A percentile compares a stretch with the other conserved stretches of the same genome.
Conservation (phyloP, 1,284 basidiomycete species). For the Malassezia brasiliensis region DNA sequence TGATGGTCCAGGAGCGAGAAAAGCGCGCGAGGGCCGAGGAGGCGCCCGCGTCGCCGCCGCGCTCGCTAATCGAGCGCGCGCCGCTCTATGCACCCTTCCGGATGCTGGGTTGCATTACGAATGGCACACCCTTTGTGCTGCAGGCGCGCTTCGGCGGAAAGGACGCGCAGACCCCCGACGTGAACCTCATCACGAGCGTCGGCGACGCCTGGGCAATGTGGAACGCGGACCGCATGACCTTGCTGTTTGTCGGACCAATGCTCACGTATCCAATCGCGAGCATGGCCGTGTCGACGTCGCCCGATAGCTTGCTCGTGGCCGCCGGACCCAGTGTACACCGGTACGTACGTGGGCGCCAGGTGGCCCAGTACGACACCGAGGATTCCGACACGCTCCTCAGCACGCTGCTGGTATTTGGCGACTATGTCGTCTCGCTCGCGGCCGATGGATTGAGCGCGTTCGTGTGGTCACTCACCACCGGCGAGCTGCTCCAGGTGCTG, state of each 20-base stretch:
- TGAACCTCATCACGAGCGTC: conserved; percentile 72
- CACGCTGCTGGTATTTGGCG: conserved; percentile 36
- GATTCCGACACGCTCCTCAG: conserved; percentile 23
- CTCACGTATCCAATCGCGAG: conserved; percentile 63
- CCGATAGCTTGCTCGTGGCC: conserved; percentile 74
- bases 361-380: conserved; percentile 45
- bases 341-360: conserved; percentile 79
- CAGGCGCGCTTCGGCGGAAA: conserved; percentile 72
- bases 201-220: conserved; percentile 90
- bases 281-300: conserved; percentile 61
- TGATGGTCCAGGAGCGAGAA: conserved; percentile 6
- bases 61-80: background rate
- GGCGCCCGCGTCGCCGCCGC: background rate
- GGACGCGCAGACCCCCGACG: conserved; percentile 57
- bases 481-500: conserved; percentile 22
- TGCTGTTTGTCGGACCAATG: conserved; percentile 89
- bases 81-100: conserved; percentile 84
- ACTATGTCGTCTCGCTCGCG: conserved; percentile 50
- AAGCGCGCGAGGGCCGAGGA: conserved; percentile 13
- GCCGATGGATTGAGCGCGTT: conserved; percentile 71
- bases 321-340: conserved; percentile 64
- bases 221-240: conserved; percentile 84
- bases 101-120: conserved; percentile 82
- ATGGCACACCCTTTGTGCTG: conserved; percentile 77
- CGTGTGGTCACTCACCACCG: conserved; percentile 58